phyloP scores from a whole-genome alignment of 139 green algal genomes.

The Chlamydomonas sp. region DNA sequence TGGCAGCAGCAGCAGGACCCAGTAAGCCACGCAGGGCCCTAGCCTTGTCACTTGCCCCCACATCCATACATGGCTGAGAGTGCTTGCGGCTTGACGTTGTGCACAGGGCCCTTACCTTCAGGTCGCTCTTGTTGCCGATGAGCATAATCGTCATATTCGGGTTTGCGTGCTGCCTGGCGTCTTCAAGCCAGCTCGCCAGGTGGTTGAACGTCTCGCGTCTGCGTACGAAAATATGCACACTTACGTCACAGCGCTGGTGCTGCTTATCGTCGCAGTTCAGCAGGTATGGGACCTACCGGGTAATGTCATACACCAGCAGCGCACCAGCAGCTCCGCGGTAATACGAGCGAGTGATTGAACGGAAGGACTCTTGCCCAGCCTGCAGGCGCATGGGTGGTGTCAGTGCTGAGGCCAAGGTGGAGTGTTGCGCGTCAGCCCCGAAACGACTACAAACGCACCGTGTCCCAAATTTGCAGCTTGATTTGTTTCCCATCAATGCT shows the following conservation, averaged over 20 bases:
- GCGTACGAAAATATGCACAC: background rate
- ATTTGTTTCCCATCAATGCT: constrained; percentile 97
- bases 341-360: constrained; percentile 98
- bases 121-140: constrained; percentile 99
- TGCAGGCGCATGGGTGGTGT: constrained; percentile 39
- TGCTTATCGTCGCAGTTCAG: background rate
- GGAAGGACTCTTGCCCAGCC: constrained; percentile 98
- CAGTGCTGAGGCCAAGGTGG: background rate
- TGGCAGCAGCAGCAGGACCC: background rate
- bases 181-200: constrained; percentile 97
- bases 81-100: too few relatives aligned
- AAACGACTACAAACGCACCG: constrained; percentile 58
- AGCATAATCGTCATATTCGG: constrained; percentile 99
- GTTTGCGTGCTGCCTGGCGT: constrained; percentile 98
- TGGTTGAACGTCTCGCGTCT: constrained; percentile 98
- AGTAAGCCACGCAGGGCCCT: too few relatives aligned
- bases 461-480: constrained; percentile 99
- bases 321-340: constrained; percentile 99
- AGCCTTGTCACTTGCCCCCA: too few relatives aligned
- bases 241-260: background rate
- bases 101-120: constrained; percentile 68
- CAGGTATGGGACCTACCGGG: constrained; percentile 40
- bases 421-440: background rate
- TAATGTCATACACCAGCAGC: constrained; percentile 99
- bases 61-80: too few relatives aligned